Base-by-base conservation (phyloP, 805 yeast species). In the Starmerella bacillaris region DNA sequence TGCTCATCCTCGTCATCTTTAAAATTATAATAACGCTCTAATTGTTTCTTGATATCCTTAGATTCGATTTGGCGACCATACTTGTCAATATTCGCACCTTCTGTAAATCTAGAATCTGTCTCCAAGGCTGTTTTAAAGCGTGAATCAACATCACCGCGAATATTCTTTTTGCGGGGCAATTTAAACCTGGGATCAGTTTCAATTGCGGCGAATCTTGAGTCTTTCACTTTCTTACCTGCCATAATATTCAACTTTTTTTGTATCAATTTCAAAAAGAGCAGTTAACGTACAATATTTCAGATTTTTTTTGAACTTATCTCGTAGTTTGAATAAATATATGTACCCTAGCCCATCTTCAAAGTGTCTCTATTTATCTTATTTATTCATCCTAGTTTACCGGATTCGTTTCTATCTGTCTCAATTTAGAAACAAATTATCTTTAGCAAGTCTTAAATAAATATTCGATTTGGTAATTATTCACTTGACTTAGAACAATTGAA, bases 151-250 rank as follows among this genome's bases (percentile, higher is more conserved):
- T 78, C 72, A 26, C 82, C 77, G 52, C 76, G 78, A 41, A 73
- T 58, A 37, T 74, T 72, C 46, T 71, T 73, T 53, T 65, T 66
- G 49, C 65, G 74, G 2, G 94, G 84, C 18, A 71, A 58, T 40
- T 70, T 74, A 60, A 86, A 89, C 43, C 94, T 65, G 3, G 96
- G 96, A 56, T 89, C 98, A 44, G 67, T 70, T 47, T 76, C 80
- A 5, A 86, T 76, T 6, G 72, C 62, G 6, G 77, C 58, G 55
- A 86, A 86, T 53, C 96, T 70, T 18, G 74, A 67, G 58, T 89
- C 96, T 3, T 56, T 16, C 9, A 20, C 20, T 11, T 17, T 18
- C 8, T 24, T 24, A n/a, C 35, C 14, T 19, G 14, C 24, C 35
- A 14, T 21, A 18, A 16, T 9, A 8, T 16, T 8, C 21, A 4